A percentile compares a stretch with the other conserved stretches of the same genome.
phyloP scores from a whole-genome alignment of 2,329 filamentous ascomycete genomes.

The Monosporascus cannonballus region DNA sequence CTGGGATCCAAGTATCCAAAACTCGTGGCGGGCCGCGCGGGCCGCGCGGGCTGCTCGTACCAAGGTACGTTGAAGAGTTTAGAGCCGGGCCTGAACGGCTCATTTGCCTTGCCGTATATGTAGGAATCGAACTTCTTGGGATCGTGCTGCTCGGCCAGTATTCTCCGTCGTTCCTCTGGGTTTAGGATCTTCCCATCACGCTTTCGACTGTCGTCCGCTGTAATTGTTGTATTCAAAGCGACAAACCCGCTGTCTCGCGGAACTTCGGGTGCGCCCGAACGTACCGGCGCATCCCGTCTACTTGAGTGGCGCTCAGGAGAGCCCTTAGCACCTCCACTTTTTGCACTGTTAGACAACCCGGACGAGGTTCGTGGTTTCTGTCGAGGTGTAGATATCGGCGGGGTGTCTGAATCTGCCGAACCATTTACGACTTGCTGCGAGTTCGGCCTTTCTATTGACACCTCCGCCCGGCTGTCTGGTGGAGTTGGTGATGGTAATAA shows the following conservation, averaged over 20 bases:
- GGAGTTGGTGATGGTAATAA: background rate
- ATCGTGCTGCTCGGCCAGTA: conserved; percentile 19
- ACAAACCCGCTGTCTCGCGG: background rate
- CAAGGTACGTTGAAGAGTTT: conserved; percentile 11
- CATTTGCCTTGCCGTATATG: conserved; percentile 32
- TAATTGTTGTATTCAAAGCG: no score
- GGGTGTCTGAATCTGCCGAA: background rate
- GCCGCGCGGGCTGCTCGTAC: conserved; percentile 8
- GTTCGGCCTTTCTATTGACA: background rate
- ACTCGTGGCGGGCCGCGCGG: conserved; percentile 22
- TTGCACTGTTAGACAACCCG: background rate
- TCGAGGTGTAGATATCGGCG: background rate
- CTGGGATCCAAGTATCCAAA: conserved; percentile 46
- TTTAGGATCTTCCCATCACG: conserved; percentile 4
- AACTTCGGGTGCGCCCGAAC: background rate
- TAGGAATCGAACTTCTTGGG: conserved; percentile 27
- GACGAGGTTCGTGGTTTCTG: background rate
- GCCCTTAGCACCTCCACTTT: background rate
- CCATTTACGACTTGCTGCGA: background rate
- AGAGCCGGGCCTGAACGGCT: conserved; percentile 20
- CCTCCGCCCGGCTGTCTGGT: background rate
- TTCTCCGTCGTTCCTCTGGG: conserved; percentile 10
- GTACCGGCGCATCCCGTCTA: background rate
- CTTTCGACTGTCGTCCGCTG: background rate
- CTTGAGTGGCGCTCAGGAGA: background rate